Evolutionary conservation across 768 basidiomycete species (phyloP).

Genomic region (Leccinum barrowsii): DNA sequence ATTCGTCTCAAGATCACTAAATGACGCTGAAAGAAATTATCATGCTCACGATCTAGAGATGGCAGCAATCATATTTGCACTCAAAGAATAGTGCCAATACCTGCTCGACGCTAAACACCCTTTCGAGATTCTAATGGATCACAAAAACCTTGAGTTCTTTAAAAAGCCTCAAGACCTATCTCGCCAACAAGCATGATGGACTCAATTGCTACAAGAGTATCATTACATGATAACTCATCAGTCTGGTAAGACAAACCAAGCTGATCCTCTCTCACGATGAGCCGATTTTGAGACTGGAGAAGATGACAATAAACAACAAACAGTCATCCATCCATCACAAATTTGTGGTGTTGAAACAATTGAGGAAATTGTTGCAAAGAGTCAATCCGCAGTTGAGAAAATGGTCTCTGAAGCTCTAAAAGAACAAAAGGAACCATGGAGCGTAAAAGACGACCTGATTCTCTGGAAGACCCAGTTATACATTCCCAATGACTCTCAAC

Average conservation of each 20-base stretch:
- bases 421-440: no score
- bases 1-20: neutral
- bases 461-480: neutral
- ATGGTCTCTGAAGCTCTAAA: no score
- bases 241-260: neutral
- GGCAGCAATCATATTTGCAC: neutral
- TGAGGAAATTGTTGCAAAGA: no score
- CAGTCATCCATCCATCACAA: no score
- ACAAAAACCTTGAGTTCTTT: constrained; percentile 42
- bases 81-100: constrained; percentile 5
- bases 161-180: neutral
- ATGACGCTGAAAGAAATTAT: constrained; percentile 1
- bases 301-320: neutral
- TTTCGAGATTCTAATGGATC: constrained; percentile 30
- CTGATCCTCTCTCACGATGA: neutral
- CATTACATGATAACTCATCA: neutral
- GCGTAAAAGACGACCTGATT: neutral
- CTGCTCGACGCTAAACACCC: neutral
- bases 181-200: neutral
- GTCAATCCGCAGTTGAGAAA: no score
- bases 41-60: neutral
- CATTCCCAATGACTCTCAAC: accelerated
- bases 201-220: neutral
- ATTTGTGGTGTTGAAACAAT: no score
- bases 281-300: neutral